Evolutionary conservation across 2,329 filamentous ascomycete species (phyloP).

Genomic region (Colletotrichum tamarilloi): DNA sequence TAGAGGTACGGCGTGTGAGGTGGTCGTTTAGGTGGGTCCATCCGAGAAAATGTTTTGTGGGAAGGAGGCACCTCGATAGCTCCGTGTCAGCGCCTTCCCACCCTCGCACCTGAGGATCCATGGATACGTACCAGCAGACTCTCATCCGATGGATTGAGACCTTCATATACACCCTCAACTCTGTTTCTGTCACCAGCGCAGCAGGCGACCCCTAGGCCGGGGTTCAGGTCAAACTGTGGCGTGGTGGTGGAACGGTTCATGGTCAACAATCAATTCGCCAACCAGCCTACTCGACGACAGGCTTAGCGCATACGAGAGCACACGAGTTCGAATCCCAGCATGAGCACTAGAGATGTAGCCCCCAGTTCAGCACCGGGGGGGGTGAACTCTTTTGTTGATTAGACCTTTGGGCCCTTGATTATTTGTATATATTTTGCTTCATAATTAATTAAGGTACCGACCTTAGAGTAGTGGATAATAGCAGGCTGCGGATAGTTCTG

Average conservation of each 20-base stretch:
- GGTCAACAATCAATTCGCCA: neutral
- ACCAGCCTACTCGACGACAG: neutral
- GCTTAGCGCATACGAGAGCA: neutral
- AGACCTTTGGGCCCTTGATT: neutral
- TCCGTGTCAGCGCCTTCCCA: neutral
- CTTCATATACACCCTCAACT: neutral
- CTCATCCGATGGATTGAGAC: neutral
- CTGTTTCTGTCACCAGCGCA: neutral
- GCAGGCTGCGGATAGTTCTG: too few species aligned
- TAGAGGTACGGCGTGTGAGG: too few species aligned
- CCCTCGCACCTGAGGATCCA: neutral
- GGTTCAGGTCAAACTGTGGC: neutral
- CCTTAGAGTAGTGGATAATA: too few species aligned
- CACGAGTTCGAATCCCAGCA: neutral
- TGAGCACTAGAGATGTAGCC: neutral
- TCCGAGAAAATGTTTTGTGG: neutral
- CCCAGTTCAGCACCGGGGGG: neutral
- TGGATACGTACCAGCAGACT: neutral
- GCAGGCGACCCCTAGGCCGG: neutral
- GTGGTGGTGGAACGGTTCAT: neutral
- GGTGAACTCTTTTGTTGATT: neutral
- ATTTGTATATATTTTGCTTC: neutral
- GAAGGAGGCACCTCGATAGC: neutral
- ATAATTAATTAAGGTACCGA: too few species aligned
- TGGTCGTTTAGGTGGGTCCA: neutral